These are phyloP conservation scores for Babesia bigemina DNA, from an alignment of 169 alveolate genomes.

Conservation along the genomic window DNA sequence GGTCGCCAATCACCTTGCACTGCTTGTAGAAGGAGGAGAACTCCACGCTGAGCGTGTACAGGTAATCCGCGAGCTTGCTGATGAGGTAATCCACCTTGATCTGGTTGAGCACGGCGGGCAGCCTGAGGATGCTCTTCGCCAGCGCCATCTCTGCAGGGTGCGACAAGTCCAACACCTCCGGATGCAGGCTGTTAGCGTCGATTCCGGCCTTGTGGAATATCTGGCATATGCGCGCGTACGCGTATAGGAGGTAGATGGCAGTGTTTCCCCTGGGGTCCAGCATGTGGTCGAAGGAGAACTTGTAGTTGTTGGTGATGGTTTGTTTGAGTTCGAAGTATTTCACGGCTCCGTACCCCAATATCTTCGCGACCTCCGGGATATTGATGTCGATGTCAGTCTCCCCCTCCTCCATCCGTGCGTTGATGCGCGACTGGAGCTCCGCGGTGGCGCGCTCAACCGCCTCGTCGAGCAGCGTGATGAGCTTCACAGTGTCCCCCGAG, in stretches of 20 bases:
- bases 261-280: conserved; percentile 98
- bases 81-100: conserved; percentile 67
- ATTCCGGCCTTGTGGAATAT: conserved; percentile 88
- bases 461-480: conserved; percentile 93
- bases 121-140: conserved; percentile 72
- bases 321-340: conserved; percentile 97
- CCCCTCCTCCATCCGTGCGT: conserved; percentile 72
- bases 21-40: conserved; percentile 93
- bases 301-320: conserved; percentile 92
- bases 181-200: conserved; percentile 41
- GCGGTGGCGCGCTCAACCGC: conserved; percentile 93
- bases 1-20: conserved; percentile 91
- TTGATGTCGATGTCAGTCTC: conserved; percentile 44
- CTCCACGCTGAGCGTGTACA: conserved; percentile 90
- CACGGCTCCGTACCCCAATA: conserved; percentile 96
- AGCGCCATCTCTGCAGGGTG: conserved; percentile 72
- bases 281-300: conserved; percentile 96
- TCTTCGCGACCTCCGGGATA: conserved; percentile 63
- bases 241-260: conserved; percentile 93
- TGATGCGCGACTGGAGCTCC: conserved; percentile 83
- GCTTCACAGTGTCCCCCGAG: conserved; percentile 92
- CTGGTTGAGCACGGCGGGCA: conserved; percentile 73
- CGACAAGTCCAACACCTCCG: conserved; percentile 23
- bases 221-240: conserved; percentile 94
- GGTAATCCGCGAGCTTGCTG: conserved; percentile 89